phyloP scores from a whole-genome alignment of 106 monocot genomes.

The Platanthera guangdongensis region DNA sequence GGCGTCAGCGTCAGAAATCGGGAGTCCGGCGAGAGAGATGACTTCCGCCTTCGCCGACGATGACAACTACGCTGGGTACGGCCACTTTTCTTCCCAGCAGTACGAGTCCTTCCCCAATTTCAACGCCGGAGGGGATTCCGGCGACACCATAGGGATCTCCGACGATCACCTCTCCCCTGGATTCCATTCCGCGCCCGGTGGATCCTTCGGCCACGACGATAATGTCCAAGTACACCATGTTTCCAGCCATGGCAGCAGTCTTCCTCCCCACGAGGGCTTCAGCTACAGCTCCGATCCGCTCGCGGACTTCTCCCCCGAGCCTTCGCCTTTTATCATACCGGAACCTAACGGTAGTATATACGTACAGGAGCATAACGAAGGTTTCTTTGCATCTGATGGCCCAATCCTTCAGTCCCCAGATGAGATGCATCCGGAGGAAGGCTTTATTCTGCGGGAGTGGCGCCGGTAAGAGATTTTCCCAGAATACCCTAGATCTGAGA shows the following conservation, averaged over 20 bases:
- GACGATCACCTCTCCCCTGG: constrained; percentile 7
- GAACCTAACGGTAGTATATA: constrained; percentile 13
- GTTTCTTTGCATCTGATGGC: constrained; percentile 10
- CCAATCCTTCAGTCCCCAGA: constrained; percentile 15
- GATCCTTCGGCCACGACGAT: constrained; percentile 3
- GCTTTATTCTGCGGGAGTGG: constrained; percentile 21
- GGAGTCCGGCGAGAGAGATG: neutral
- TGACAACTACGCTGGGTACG: constrained; percentile 8
- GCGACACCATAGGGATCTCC: constrained; percentile 5
- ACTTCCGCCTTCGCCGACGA: constrained; percentile 16
- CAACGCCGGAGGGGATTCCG: constrained; percentile 9
- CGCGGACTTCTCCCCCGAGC: constrained; percentile 11
- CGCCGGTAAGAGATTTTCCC: constrained; percentile 16
- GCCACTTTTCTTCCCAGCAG: constrained; percentile 7
- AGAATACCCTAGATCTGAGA: neutral
- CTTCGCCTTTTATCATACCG: constrained; percentile 11
- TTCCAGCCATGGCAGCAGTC: constrained; percentile 6
- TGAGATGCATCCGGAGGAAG: constrained; percentile 29
- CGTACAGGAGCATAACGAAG: constrained; percentile 6
- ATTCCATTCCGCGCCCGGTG: neutral
- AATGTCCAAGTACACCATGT: neutral
- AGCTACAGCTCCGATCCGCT: constrained; percentile 14
- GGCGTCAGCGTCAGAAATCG: too few species aligned
- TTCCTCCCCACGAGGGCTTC: constrained; percentile 17
- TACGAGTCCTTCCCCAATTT: constrained; percentile 15